Percentiles rank a stretch among this genome's conserved stretches.
Evolutionary conservation across 176 grass and related monocot species (phyloP).

Genomic region (Microstegium vimineum): DNA sequence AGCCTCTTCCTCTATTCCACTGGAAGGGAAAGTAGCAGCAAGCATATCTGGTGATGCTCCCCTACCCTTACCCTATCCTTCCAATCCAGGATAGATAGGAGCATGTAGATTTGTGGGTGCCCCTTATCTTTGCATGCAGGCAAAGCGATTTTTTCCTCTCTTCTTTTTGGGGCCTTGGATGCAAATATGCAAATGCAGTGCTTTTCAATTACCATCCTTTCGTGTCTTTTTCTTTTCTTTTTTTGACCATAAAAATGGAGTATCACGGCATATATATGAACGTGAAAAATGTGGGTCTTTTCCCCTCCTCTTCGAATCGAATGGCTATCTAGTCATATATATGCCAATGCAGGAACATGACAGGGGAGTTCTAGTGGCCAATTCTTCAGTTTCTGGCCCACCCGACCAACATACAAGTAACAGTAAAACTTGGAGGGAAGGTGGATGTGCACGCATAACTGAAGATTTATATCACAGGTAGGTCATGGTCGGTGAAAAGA

Average conservation of each 20-base stretch:
- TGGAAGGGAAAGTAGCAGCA: background rate
- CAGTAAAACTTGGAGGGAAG: background rate
- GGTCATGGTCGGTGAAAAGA: background rate
- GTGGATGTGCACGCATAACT: background rate
- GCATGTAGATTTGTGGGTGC: background rate
- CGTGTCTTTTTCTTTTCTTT: background rate
- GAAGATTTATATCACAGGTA: background rate
- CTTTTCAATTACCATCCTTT: background rate
- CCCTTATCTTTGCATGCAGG: slow-evolving; percentile 9
- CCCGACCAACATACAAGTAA: background rate
- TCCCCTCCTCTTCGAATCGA: background rate
- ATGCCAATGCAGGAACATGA: background rate
- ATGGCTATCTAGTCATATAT: background rate
- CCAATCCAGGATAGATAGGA: slow-evolving; percentile 9
- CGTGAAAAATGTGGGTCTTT: background rate
- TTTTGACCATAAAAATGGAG: background rate
- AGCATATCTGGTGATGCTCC: slow-evolving; percentile 2
- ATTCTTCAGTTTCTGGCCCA: background rate
- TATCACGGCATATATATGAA: background rate
- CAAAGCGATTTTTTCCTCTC: background rate
- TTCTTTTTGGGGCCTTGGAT: background rate
- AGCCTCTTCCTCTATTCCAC: slow-evolving; percentile 29
- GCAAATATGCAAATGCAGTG: background rate
- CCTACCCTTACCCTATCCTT: slow-evolving; percentile 26
- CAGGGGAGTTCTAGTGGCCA: background rate